A percentile compares a stretch with the other conserved stretches of the same genome.
These are phyloP conservation scores for Epichloe sylvatica DNA, from an alignment of 2,329 filamentous ascomycete genomes.

Conservation along the genomic window DNA sequence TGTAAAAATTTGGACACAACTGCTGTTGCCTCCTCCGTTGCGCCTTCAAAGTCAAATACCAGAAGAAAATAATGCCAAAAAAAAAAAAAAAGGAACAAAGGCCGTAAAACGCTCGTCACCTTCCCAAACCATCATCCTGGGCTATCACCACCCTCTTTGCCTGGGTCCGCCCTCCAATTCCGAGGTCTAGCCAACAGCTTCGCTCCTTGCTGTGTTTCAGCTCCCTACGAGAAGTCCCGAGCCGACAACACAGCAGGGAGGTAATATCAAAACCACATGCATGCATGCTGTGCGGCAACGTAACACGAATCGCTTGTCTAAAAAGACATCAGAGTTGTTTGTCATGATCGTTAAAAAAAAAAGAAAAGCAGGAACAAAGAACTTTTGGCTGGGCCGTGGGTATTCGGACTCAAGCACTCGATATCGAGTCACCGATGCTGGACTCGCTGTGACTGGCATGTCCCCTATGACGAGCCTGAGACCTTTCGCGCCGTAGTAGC, in stretches of 20 bases:
- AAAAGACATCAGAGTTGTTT: conserved; percentile 15
- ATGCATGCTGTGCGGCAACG: conserved; percentile 13
- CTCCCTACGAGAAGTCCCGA: too few relatives aligned
- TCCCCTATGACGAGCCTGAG: conserved; percentile 26
- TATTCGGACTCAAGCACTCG: conserved; percentile 1
- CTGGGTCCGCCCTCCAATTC: background rate
- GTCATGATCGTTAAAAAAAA: conserved; percentile 29
- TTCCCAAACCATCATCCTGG: too few relatives aligned
- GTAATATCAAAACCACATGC: conserved; percentile 20
- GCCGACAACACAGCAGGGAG: background rate
- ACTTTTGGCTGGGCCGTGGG: conserved; percentile 3
- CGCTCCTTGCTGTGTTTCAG: too few relatives aligned
- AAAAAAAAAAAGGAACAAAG: background rate
- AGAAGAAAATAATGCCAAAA: background rate
- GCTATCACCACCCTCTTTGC: too few relatives aligned
- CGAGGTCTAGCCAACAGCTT: background rate
- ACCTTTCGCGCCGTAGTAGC: conserved; percentile 39
- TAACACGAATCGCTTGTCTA: conserved; percentile 27
- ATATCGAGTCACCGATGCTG: conserved; percentile 1
- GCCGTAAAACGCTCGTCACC: background rate
- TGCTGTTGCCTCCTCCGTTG: background rate
- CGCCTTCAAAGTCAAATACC: conserved; percentile 3
- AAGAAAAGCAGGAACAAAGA: conserved; percentile 9
- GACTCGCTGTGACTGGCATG: background rate
- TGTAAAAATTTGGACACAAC: background rate